Percentiles rank a stretch among this genome's conserved stretches.
These are phyloP conservation scores for Cardamine resedifolia DNA, from an alignment of 345 rosid genomes.

Conservation along the genomic window DNA sequence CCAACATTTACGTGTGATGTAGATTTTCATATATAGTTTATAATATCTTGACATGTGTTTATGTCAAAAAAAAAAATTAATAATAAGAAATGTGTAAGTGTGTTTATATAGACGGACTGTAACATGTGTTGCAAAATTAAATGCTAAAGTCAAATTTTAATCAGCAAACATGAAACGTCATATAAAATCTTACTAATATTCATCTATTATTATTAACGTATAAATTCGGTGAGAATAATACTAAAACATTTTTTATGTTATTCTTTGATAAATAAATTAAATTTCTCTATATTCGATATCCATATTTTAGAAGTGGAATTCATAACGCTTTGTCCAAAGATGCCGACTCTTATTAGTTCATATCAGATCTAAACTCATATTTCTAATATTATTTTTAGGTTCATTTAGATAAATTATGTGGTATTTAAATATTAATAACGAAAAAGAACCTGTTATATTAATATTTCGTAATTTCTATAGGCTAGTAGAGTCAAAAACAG, in stretches of 20 bases:
- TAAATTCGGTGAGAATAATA: neutral
- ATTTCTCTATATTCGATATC: neutral
- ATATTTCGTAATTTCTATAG: no score
- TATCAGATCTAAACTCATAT: no score
- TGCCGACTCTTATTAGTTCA: no score
- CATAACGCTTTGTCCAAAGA: no score
- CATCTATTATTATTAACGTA: neutral
- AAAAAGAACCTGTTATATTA: no score
- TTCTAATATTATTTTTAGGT: no score
- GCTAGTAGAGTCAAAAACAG: no score
- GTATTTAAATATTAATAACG: no score
- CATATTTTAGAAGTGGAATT: neutral
- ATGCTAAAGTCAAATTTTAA: neutral
- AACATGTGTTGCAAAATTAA: neutral
- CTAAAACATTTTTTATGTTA: neutral
- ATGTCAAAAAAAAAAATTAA: no score
- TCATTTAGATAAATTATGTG: no score
- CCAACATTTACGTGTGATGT: neutral
- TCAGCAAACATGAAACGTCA: neutral
- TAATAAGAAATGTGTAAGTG: no score
- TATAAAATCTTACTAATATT: neutral
- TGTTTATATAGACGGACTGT: neutral
- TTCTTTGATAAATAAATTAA: neutral
- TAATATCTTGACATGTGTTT: neutral
- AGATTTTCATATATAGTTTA: neutral